phyloP scores from a whole-genome alignment of 1,139 yeast species.

The Blastobotrys apis region DNA sequence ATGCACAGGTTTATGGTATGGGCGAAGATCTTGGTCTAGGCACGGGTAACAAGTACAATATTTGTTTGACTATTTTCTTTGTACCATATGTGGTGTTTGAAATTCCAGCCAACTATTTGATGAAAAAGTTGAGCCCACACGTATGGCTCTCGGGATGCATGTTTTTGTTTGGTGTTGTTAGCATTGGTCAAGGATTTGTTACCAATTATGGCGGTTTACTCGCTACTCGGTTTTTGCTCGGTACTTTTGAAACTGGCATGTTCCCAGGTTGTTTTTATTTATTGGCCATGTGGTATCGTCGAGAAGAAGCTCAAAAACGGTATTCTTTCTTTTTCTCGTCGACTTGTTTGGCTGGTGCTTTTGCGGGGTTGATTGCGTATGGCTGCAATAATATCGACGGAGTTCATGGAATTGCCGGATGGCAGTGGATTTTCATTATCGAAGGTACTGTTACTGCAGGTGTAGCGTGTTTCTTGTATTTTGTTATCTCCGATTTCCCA shows the following conservation, averaged over 20 bases:
- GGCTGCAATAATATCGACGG: conserved; percentile 48
- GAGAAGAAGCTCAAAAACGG: conserved; percentile 62
- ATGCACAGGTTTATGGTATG: conserved; percentile 68
- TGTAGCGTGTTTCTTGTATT: conserved; percentile 56
- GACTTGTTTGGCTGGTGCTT: conserved; percentile 73
- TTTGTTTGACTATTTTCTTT: conserved; percentile 59
- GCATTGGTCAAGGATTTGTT: conserved; percentile 64
- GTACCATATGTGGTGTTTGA: conserved; percentile 69
- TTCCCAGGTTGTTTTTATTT: conserved; percentile 73
- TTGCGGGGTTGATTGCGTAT: conserved; percentile 72
- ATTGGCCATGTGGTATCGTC: conserved; percentile 50
- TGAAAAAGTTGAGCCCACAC: conserved; percentile 61
- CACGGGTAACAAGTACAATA: conserved; percentile 48
- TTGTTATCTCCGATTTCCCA: conserved; percentile 70
- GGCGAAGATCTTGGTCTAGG: conserved; percentile 26
- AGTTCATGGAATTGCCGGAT: conserved; percentile 47
- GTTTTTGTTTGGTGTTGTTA: conserved; percentile 56
- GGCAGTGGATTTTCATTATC: conserved; percentile 73
- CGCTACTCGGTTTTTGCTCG: conserved; percentile 59
- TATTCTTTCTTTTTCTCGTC: conserved; percentile 66
- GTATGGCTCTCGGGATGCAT: conserved; percentile 57
- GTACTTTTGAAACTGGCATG: conserved; percentile 63
- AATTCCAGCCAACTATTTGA: conserved; percentile 57
- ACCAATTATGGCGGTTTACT: conserved; percentile 54
- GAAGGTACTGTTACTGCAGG: conserved; percentile 70